Conservation (phyloP, 257 asterid genomes). For the Plectranthus barbatus region DNA sequence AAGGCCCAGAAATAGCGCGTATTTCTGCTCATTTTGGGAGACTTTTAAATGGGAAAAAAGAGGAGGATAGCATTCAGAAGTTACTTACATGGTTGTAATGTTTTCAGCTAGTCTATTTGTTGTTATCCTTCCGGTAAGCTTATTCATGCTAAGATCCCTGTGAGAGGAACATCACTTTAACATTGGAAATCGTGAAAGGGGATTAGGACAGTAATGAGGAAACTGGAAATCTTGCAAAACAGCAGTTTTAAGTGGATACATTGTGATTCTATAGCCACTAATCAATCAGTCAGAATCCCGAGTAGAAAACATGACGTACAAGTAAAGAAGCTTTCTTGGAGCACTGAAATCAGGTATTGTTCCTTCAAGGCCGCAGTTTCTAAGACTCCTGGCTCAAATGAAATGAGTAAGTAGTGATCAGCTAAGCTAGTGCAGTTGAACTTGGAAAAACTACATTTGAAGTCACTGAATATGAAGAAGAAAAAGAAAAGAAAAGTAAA, state of each 20-base stretch:
- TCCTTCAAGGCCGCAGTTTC: slow-evolving; percentile 51
- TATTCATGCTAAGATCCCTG: slow-evolving; percentile 51
- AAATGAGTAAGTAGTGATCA: neutral
- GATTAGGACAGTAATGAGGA: no score
- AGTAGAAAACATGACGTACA: slow-evolving; percentile 24
- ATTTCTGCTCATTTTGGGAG: neutral
- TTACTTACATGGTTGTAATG: slow-evolving; percentile 41
- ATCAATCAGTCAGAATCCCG: neutral
- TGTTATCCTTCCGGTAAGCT: slow-evolving; percentile 28
- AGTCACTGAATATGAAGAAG: neutral
- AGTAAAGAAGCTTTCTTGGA: slow-evolving; percentile 29
- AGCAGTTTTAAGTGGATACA: no score
- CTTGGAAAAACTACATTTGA: neutral
- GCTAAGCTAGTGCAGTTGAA: neutral
- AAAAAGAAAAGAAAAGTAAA: no score
- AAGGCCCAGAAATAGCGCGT: neutral
- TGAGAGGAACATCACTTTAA: slow-evolving; percentile 4
- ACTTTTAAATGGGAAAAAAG: neutral
- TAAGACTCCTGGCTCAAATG: slow-evolving; percentile 35
- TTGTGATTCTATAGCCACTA: no score
- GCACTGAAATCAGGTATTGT: slow-evolving; percentile 38
- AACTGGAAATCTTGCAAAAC: no score
- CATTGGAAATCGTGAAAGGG: neutral
- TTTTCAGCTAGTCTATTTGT: slow-evolving; percentile 29
- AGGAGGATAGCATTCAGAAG: neutral